phyloP scores from a whole-genome alignment of 768 basidiomycete species.

The Suillus subalutaceus region DNA sequence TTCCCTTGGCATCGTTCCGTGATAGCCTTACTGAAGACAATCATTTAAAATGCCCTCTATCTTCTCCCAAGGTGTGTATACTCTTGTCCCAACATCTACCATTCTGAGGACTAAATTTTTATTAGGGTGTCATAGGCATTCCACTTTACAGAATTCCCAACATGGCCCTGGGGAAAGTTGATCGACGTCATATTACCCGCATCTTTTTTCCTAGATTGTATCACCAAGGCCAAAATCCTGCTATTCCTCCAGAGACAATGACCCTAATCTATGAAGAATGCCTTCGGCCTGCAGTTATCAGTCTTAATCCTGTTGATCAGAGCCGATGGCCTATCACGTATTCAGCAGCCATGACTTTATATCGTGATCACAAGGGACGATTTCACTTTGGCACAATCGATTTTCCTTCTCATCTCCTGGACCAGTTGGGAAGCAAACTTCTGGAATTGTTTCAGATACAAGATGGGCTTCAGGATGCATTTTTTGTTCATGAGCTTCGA shows the following conservation, averaged over 20 bases:
- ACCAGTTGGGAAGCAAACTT: not conserved
- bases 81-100: not conserved
- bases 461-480: not conserved
- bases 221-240: not conserved
- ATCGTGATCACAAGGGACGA: not conserved
- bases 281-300: not conserved
- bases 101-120: not conserved
- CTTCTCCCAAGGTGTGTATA: not conserved
- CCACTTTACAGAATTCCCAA: constrained; percentile 13
- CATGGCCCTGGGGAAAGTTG: constrained; percentile 9
- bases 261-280: constrained; percentile 8
- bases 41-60: not conserved
- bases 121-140: not conserved
- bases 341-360: not conserved
- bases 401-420: constrained; percentile 7
- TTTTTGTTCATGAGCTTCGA: not conserved
- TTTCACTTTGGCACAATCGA: not conserved
- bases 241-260: constrained; percentile 1
- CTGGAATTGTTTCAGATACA: not conserved
- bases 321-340: constrained; percentile 12
- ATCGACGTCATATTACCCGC: too few species aligned
- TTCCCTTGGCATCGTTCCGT: not conserved
- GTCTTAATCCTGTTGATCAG: constrained; percentile 10
- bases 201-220: constrained; percentile 14
- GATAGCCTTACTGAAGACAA: not conserved